Percentiles rank a stretch among this genome's conserved stretches.
phyloP scores from a whole-genome alignment of 1,284 basidiomycete genomes.

The Heterobasidion irregulare region DNA sequence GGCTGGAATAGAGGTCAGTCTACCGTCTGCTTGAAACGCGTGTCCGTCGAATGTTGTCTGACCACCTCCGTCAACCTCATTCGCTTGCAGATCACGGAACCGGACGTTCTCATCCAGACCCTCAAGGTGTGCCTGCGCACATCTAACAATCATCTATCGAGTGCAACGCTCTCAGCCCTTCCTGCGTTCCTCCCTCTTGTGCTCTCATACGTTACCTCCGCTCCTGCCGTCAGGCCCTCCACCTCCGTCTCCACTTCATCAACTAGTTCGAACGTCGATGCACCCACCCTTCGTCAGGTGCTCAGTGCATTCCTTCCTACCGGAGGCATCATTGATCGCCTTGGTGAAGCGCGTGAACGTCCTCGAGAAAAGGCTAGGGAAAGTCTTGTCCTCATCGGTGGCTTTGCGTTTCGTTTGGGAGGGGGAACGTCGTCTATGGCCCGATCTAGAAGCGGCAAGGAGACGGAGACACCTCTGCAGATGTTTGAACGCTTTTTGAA shows the following conservation, averaged over 20 bases:
- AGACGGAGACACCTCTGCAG: constrained; percentile 65
- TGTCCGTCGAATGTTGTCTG: constrained; percentile 1
- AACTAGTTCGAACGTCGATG: constrained; percentile 39
- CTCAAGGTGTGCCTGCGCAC: constrained; percentile 73
- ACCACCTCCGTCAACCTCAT: constrained; percentile 8
- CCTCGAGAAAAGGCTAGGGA: constrained; percentile 71
- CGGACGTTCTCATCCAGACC: constrained; percentile 56
- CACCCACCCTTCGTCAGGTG: constrained; percentile 52
- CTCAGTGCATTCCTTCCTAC: constrained; percentile 61
- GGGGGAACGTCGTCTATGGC: constrained; percentile 27
- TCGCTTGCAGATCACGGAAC: constrained; percentile 49
- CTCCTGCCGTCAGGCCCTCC: constrained; percentile 21
- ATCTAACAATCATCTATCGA: constrained; percentile 76
- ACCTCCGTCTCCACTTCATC: constrained; percentile 43
- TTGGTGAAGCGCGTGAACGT: constrained; percentile 72
- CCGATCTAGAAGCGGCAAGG: constrained; percentile 57
- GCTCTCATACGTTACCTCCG: constrained; percentile 30
- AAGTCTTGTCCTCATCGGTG: constrained; percentile 62
- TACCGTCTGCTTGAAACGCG: neutral
- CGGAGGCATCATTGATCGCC: constrained; percentile 73
- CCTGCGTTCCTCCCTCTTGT: constrained; percentile 57
- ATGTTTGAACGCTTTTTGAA: constrained; percentile 72
- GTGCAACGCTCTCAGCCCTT: constrained; percentile 58
- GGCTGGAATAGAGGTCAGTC: constrained; percentile 52
- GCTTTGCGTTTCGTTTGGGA: constrained; percentile 57